phyloP scores from a whole-genome alignment of 2,329 filamentous ascomycete species.

The Phialophora expanda region DNA sequence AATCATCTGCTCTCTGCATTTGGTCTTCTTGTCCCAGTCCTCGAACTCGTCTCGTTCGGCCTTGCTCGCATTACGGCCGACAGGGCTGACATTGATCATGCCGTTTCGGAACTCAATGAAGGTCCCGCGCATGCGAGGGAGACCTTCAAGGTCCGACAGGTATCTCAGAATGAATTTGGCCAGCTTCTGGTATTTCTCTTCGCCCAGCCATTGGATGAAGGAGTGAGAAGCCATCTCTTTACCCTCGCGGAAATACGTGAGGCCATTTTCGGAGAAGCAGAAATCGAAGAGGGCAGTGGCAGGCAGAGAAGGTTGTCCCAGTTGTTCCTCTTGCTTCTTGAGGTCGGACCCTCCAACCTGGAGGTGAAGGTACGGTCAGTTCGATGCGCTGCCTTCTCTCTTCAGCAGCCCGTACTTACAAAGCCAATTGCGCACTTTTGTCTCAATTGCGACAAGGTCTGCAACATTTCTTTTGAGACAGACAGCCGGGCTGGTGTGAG shows the following conservation, averaged over 20 bases:
- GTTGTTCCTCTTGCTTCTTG: conserved; percentile 92
- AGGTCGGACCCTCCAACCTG: conserved; percentile 86
- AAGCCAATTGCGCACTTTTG: conserved; percentile 88
- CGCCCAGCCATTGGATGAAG: conserved; percentile 92
- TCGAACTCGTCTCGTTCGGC: conserved; percentile 84
- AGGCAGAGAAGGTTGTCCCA: conserved; percentile 69
- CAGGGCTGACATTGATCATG: conserved; percentile 69
- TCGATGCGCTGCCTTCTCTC: conserved; percentile 9
- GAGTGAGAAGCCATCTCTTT: conserved; percentile 74
- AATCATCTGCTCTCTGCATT: conserved; percentile 78
- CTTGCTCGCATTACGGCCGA: conserved; percentile 77
- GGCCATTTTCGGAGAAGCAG: conserved; percentile 95
- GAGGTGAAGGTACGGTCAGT: conserved; percentile 11
- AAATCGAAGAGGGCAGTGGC: conserved; percentile 94
- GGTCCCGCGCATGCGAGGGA: conserved; percentile 69
- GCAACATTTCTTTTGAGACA: conserved; percentile 80
- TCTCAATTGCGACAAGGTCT: conserved; percentile 77
- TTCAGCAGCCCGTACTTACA: conserved; percentile 47
- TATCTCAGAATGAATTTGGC: conserved; percentile 65
- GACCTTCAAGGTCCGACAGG: conserved; percentile 62
- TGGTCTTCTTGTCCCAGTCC: conserved; percentile 76
- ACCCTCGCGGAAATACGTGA: conserved; percentile 87
- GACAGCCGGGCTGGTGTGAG: conserved; percentile 80
- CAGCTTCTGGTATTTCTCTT: conserved; percentile 71
- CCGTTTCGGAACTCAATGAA: conserved; percentile 70